Evolutionary conservation across 148 eudicot genomes (phyloP).

Genomic region (Rhododendron molle): DNA sequence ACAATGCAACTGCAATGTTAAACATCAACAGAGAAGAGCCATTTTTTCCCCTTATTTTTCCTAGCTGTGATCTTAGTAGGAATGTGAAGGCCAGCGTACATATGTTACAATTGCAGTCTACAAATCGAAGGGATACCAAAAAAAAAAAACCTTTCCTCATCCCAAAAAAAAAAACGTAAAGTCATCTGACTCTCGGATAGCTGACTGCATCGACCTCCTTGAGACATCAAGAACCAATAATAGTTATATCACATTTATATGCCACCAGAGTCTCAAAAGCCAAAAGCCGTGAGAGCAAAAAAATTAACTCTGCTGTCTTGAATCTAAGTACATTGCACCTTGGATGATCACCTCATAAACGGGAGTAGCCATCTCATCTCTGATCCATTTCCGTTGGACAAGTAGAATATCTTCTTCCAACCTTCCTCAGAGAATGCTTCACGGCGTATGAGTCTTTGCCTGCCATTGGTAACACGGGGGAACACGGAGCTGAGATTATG

Average conservation of each 20-base stretch:
- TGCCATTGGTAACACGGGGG: constrained; percentile 20
- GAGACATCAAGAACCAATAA: neutral
- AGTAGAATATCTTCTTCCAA: constrained; percentile 87
- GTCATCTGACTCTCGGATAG: neutral
- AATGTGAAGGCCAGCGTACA: neutral
- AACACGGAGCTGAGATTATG: constrained; percentile 2
- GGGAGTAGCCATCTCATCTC: constrained; percentile 94
- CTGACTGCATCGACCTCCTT: neutral
- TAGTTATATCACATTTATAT: neutral
- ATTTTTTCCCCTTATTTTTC: neutral
- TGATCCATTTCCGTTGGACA: constrained; percentile 87
- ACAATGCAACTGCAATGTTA: neutral
- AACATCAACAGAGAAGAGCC: neutral
- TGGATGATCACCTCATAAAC: constrained; percentile 53
- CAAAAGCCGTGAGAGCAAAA: neutral
- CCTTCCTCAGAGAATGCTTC: constrained; percentile 89
- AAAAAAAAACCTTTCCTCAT: neutral
- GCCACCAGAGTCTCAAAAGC: neutral
- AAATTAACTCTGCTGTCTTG: neutral
- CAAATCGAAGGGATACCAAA: neutral
- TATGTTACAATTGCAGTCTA: constrained; percentile 2
- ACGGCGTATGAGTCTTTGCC: constrained; percentile 83
- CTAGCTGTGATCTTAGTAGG: neutral
- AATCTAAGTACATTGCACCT: neutral
- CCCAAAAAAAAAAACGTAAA: neutral